Conservation (phyloP, 2,329 filamentous ascomycete genomes). For the Penicillium sp. region DNA sequence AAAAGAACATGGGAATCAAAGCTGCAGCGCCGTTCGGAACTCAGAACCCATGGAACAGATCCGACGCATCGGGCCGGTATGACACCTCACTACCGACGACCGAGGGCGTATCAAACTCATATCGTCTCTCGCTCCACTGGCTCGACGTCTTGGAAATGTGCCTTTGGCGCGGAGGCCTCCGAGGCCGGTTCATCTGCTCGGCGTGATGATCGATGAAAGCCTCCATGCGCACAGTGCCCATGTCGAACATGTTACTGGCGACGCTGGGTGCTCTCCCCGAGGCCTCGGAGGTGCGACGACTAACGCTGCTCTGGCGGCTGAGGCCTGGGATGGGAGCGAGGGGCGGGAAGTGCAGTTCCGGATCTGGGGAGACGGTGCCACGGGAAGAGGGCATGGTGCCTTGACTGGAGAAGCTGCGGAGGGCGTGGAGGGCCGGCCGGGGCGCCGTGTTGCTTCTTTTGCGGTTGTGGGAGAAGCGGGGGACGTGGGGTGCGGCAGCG, state of each 20-base stretch:
- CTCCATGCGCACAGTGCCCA: conserved; percentile 94
- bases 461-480: conserved; percentile 67
- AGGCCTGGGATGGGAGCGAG: conserved; percentile 28
- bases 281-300: conserved; percentile 54
- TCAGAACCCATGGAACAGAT: conserved; percentile 52
- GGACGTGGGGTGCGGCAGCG: conserved; percentile 55
- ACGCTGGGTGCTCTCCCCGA: conserved; percentile 46
- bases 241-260: conserved; percentile 72
- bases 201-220: conserved; percentile 74
- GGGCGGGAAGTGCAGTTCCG: conserved; percentile 56
- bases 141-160: conserved; percentile 35
- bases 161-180: conserved; percentile 21
- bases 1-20: background rate
- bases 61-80: conserved; percentile 38
- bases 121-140: conserved; percentile 35
- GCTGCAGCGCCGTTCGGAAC: background rate
- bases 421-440: conserved; percentile 59
- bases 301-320: conserved; percentile 48
- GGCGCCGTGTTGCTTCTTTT: conserved; percentile 90
- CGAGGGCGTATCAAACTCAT: conserved; percentile 37
- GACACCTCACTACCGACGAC: conserved; percentile 42
- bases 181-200: conserved; percentile 31
- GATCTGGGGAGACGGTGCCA: conserved; percentile 63
- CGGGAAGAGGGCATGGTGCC: conserved; percentile 43
- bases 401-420: conserved; percentile 72